Base-by-base conservation (phyloP, 306 rosid genomes). In the Prunus mume region DNA sequence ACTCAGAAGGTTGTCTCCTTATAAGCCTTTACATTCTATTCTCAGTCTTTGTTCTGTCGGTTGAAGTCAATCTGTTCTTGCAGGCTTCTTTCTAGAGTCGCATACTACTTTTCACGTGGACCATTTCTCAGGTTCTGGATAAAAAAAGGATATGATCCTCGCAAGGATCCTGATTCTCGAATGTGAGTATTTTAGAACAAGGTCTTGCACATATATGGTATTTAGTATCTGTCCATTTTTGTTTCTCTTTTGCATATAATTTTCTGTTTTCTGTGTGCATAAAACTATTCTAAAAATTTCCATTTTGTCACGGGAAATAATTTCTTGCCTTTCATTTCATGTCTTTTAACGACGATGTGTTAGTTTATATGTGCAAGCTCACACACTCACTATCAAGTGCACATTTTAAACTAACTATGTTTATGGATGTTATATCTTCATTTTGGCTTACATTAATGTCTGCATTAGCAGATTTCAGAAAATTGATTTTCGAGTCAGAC, bases 61-160 rank as follows among this genome's bases (percentile, higher is more conserved):
- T 71, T 65, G 75, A 74, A 41, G 65, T 54, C 27, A 27, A 13
- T 70, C 61, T 68, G 41, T 65, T 71, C 65, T 80, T 85, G 86
- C 88, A 95, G 98, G 92, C 90, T 88, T 89, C 97, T 95, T 47
- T 95, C 89, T 66, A 89, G 97, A 85, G 86, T 90, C 73, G 91
- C 98, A 76, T 95, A 92, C 84, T 95, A 92, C 89, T 95, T 92
- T 81, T 90, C 98, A 1, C 85, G 96, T 65, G 97, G 98, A 76
- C 98, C 98, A 65, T 95, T 90, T 87, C 89, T 80, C 64, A 87
- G 97, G 83, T 92, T 95, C 61, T 90, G 97, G 98, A 92, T 95
- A 68, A 95, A 80, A 88, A 95, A 87, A 78, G 98, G 97, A 79
- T 95, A 90, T 72, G 97, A 95, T 87, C 98, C 97, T 68, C 96